Base-by-base conservation (phyloP, 257 asterid species). In the Solanum neorickii region DNA sequence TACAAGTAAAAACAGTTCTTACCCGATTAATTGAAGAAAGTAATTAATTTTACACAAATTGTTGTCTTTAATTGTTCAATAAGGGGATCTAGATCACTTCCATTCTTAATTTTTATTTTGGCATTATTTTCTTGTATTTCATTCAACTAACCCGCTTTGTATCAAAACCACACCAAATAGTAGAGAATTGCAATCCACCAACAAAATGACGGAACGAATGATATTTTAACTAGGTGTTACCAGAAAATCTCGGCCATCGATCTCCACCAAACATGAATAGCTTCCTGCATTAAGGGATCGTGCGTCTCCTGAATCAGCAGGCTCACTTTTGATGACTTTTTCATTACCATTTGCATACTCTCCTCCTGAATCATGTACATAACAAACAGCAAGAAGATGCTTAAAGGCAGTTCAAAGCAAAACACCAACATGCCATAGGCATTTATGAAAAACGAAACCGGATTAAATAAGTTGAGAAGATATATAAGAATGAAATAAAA, bases 161-260 rank as follows among this genome's bases (percentile, higher is more conserved):
- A 15, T 25, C 23, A 31, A 69, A 11, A 69, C 13, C 76, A 69
- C 23, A 83, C 66, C 23, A 74, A 75, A 82, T 42, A n/a, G 33
- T 69, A 69, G 73, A 84, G 5, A 20, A 60, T 7, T 25, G 18
- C 87, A 74, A 76, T 18, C 16, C 80, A 12, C 5, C 31, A 86
- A 49, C 31, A 86, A 49, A 31, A 46, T 86, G 27, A 39, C 5
- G 7, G 72, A 49, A 9, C 25, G 31, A 72, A 35, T 33, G 84
- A 86, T 52, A 52, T 85, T 70, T 70, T n/a, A 85, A 85, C 35
- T 44, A 85, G 52, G 78, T 42, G 82, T 77, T n/a, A 91, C 93
- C 77, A 86, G 85, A 75, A 31, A 86, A 82, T 82, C 87, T 47
- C 23, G 75, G 39, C 85, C 83, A 70, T 84, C 88, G 5, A 84